Percentiles rank a stretch among this genome's conserved stretches.
Conservation (phyloP, 1,284 basidiomycete genomes). For the Heterobasidion parviporum region DNA sequence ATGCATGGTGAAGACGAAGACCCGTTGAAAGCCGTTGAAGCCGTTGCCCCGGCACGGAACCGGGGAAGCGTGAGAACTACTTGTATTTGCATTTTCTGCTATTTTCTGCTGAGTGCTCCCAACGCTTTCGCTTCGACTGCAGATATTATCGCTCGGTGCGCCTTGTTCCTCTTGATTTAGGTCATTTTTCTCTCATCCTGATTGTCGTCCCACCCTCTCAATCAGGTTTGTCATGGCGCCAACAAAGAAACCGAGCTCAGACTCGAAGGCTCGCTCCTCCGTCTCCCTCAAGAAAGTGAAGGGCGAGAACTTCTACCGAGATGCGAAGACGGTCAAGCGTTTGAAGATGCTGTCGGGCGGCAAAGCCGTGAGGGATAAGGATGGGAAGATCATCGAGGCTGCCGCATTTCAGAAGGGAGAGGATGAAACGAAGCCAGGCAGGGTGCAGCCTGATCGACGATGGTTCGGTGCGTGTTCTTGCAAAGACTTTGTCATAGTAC, state of each 20-base stretch:
- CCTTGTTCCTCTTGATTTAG: too few relatives aligned
- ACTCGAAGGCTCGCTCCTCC: conserved; percentile 43
- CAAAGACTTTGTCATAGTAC: neutral
- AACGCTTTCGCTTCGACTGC: too few relatives aligned
- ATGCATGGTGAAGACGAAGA: too few relatives aligned
- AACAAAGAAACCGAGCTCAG: conserved; percentile 30
- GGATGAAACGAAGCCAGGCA: conserved; percentile 78
- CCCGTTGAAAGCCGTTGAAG: too few relatives aligned
- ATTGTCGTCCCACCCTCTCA: neutral
- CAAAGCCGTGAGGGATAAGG: conserved; percentile 80
- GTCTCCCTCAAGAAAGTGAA: conserved; percentile 68
- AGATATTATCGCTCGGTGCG: too few relatives aligned
- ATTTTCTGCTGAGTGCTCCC: too few relatives aligned
- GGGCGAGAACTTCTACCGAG: conserved; percentile 90
- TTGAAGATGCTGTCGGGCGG: conserved; percentile 90
- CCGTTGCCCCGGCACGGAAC: too few relatives aligned
- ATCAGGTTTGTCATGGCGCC: conserved; percentile 40
- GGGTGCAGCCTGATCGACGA: conserved; percentile 87
- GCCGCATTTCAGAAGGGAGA: conserved; percentile 92
- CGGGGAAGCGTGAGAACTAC: too few relatives aligned
- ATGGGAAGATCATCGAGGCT: conserved; percentile 86
- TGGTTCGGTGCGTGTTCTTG: conserved; percentile 80
- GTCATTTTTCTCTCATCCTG: too few relatives aligned
- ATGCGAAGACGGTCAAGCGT: conserved; percentile 77
- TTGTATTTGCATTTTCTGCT: too few relatives aligned